Conservation (phyloP, 2,329 filamentous ascomycete species). For the Shiraia bambusicola region DNA sequence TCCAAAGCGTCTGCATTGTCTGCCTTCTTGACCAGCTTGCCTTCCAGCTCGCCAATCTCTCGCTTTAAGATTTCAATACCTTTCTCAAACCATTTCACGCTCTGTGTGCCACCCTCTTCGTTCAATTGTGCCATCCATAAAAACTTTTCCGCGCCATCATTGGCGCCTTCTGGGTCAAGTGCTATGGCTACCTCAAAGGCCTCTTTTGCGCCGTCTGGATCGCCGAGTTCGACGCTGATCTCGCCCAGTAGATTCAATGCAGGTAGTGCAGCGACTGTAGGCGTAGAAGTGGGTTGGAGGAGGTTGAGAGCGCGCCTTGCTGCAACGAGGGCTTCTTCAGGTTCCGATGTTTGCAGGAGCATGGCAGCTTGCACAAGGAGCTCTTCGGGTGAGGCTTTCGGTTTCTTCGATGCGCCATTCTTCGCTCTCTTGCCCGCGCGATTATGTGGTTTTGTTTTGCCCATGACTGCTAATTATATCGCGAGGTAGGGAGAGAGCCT, state of each 20-base stretch:
- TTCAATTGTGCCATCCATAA: constrained; percentile 90
- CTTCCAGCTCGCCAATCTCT: constrained; percentile 66
- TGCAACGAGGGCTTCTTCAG: constrained; percentile 57
- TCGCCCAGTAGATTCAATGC: constrained; percentile 78
- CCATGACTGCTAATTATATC: constrained; percentile 42
- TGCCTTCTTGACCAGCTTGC: constrained; percentile 40
- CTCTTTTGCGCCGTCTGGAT: constrained; percentile 70
- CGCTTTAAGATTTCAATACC: constrained; percentile 72
- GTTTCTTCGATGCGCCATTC: constrained; percentile 45
- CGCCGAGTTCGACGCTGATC: constrained; percentile 78
- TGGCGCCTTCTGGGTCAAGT: constrained; percentile 77
- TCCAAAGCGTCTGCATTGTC: constrained; percentile 47
- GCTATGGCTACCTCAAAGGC: constrained; percentile 73
- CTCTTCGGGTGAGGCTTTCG: constrained; percentile 55
- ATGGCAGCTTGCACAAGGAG: constrained; percentile 59
- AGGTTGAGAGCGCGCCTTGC: constrained; percentile 57
- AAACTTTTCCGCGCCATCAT: constrained; percentile 89
- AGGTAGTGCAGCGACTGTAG: constrained; percentile 56
- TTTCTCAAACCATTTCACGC: constrained; percentile 63
- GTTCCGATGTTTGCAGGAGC: constrained; percentile 60
- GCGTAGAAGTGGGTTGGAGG: constrained; percentile 45
- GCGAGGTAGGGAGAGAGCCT: neutral
- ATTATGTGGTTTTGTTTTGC: constrained; percentile 55
- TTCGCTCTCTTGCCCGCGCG: constrained; percentile 38
- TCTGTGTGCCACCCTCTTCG: constrained; percentile 61